Evolutionary conservation across 2,329 filamentous ascomycete genomes (phyloP).

Genomic region (Aspergillus costaricaensis): DNA sequence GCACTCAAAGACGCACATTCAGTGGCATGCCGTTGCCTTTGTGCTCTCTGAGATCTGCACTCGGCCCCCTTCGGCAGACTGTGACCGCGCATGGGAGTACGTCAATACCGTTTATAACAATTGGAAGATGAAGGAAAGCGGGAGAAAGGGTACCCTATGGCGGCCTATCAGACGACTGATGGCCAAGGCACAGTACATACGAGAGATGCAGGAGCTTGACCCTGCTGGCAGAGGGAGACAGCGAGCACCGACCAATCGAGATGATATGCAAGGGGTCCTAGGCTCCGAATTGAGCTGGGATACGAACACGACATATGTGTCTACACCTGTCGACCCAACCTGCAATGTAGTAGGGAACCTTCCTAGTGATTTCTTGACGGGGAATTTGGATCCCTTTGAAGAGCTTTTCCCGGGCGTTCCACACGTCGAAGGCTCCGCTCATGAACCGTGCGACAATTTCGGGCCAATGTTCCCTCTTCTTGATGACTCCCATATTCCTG

Average conservation of each 20-base stretch:
- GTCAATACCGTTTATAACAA: constrained; percentile 45
- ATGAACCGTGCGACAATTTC: not conserved
- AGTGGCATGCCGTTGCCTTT: constrained; percentile 65
- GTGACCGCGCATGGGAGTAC: constrained; percentile 59
- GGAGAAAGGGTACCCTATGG: constrained; percentile 12
- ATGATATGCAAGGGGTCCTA: not conserved
- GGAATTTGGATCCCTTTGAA: not conserved
- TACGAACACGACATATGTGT: not conserved
- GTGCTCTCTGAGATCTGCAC: constrained; percentile 61
- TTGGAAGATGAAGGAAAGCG: constrained; percentile 15
- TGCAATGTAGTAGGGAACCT: not conserved
- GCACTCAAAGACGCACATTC: constrained; percentile 62
- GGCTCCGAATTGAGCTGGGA: not conserved
- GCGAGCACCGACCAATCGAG: not conserved
- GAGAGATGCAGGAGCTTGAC: constrained; percentile 9
- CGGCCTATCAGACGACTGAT: constrained; percentile 15
- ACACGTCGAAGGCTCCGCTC: not conserved
- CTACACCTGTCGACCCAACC: not conserved
- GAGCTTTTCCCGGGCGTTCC: not conserved
- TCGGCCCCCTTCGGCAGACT: constrained; percentile 56
- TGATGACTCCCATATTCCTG: not conserved
- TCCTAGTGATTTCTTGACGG: not conserved
- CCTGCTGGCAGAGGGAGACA: not conserved
- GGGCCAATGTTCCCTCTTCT: not conserved
- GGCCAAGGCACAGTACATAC: constrained; percentile 15